Conservation (phyloP, 2,329 filamentous ascomycete genomes). For the Ambrosiella cleistominuta region DNA sequence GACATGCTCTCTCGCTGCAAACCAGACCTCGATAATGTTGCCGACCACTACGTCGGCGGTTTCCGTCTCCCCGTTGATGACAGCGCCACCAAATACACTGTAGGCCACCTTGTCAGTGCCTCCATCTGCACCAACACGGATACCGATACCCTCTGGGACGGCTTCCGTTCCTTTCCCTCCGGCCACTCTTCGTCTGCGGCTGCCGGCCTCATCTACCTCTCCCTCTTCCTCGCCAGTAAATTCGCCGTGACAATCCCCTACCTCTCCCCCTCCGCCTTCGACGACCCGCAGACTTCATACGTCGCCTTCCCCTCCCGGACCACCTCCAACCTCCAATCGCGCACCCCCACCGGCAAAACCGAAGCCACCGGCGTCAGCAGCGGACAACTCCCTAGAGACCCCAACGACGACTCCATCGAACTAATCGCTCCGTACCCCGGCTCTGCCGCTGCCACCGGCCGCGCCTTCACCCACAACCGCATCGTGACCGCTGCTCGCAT, state of each 20-base stretch:
- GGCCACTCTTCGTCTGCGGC: conserved; percentile 49
- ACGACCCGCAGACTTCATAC: conserved; percentile 23
- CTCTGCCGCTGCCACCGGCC: conserved; percentile 26
- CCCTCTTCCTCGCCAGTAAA: conserved; percentile 72
- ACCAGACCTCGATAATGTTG: conserved; percentile 51
- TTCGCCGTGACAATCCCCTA: conserved; percentile 59
- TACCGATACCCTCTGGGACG: conserved; percentile 47
- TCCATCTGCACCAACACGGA: conserved; percentile 57
- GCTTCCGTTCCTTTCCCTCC: conserved; percentile 58
- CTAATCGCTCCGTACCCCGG: conserved; percentile 39
- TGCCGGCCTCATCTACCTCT: conserved; percentile 67
- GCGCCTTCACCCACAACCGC: conserved; percentile 24
- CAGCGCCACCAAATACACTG: conserved; percentile 6
- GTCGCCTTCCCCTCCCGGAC: conserved; percentile 63
- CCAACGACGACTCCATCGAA: conserved; percentile 41
- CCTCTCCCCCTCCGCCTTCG: conserved; percentile 32
- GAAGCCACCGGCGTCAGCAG: conserved; percentile 23
- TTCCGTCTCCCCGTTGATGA: conserved; percentile 40
- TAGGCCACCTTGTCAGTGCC: conserved; percentile 44
- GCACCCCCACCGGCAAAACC: not conserved
- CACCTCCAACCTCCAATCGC: not conserved
- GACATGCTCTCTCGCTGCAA: conserved; percentile 68
- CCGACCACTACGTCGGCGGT: conserved; percentile 44
- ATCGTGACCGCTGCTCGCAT: conserved; percentile 39
- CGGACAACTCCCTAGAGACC: not conserved